phyloP scores from a whole-genome alignment of 1,284 basidiomycete species.

The Porodaedalea pini region DNA sequence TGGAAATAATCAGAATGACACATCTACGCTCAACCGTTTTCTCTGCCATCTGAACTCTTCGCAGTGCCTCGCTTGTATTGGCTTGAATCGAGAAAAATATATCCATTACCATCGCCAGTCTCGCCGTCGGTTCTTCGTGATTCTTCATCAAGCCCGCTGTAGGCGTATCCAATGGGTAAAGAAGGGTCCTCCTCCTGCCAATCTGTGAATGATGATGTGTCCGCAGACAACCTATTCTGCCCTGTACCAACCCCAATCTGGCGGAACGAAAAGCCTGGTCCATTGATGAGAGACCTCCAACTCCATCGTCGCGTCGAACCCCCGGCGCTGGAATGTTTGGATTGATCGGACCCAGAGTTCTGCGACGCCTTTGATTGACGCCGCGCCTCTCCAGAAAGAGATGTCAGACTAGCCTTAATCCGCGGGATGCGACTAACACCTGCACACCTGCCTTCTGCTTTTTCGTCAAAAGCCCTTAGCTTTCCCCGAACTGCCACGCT shows the following conservation, averaged over 20 bases:
- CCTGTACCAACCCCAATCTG: conserved; percentile 17
- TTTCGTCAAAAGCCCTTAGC: neutral
- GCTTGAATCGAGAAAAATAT: neutral
- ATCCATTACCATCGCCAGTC: neutral
- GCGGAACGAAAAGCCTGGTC: conserved; percentile 17
- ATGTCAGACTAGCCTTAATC: conserved; percentile 5
- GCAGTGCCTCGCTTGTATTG: neutral
- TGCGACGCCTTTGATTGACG: conserved; percentile 13
- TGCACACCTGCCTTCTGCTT: neutral
- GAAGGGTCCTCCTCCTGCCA: conserved; percentile 17
- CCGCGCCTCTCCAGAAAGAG: conserved; percentile 7
- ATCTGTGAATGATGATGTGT: conserved; percentile 11
- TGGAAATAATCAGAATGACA: too few relatives aligned
- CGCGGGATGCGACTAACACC: neutral
- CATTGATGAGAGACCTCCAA: conserved; percentile 17
- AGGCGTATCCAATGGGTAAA: conserved; percentile 17
- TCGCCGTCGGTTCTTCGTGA: neutral
- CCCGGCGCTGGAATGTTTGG: conserved; percentile 4
- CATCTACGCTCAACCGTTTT: too few relatives aligned
- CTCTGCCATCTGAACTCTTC: neutral
- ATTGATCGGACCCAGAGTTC: conserved; percentile 13
- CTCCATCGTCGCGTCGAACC: conserved; percentile 16
- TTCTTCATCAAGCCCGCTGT: conserved; percentile 8
- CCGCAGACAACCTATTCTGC: conserved; percentile 19
- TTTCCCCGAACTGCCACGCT: neutral